phyloP scores from a whole-genome alignment of 768 basidiomycete species.

The Tylopilus subfusipes region DNA sequence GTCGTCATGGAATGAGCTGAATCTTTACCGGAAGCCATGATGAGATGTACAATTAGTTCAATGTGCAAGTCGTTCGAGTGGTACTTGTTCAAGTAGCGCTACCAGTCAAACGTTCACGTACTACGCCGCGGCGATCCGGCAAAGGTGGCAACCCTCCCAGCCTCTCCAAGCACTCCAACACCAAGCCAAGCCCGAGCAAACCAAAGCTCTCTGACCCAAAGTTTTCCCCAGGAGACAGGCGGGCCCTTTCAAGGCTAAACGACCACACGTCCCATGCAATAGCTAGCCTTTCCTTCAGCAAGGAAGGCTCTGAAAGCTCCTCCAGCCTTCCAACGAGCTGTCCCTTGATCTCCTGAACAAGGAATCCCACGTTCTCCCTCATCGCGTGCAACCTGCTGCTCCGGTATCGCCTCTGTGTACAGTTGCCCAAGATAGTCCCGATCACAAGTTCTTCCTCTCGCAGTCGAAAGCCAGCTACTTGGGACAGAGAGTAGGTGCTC shows the following conservation, averaged over 20 bases:
- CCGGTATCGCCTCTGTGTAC: conserved; percentile 58
- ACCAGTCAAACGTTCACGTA: background rate
- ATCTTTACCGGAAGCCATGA: conserved; percentile 21
- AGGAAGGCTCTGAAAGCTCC: conserved; percentile 17
- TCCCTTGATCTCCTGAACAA: conserved; percentile 50
- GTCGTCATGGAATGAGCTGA: background rate
- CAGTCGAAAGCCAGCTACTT: conserved; percentile 50
- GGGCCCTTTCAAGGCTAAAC: conserved; percentile 41
- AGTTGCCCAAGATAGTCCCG: conserved; percentile 72
- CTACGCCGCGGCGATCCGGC: background rate
- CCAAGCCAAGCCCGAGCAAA: conserved; percentile 54
- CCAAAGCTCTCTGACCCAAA: conserved; percentile 67
- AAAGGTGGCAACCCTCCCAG: conserved; percentile 31
- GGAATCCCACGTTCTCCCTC: conserved; percentile 50
- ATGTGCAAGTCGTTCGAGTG: background rate
- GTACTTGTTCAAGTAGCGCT: background rate
- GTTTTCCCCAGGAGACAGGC: conserved; percentile 22
- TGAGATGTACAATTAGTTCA: background rate
- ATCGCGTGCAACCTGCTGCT: conserved; percentile 58
- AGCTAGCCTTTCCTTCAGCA: conserved; percentile 40
- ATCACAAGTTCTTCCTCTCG: conserved; percentile 72
- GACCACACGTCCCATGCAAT: conserved; percentile 64
- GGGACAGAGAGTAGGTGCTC: conserved; percentile 61
- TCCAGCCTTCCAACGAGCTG: conserved; percentile 32
- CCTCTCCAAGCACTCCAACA: conserved; percentile 56